Evolutionary conservation across 2,329 filamentous ascomycete genomes (phyloP).

Genomic region (Sporothrix dimorphospora): DNA sequence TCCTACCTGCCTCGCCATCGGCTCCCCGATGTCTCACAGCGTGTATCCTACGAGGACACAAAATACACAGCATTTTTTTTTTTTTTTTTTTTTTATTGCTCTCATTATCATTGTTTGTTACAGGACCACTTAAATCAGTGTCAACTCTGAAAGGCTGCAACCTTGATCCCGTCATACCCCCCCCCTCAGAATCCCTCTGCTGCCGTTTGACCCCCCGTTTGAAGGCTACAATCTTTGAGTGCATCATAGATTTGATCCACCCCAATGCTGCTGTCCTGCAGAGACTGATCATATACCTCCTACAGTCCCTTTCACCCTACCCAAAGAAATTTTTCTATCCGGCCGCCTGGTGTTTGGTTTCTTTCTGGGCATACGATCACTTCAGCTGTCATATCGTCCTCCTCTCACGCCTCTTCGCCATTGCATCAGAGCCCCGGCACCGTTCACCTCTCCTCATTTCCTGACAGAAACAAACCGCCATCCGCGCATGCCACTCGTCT

Average conservation of each 20-base stretch:
- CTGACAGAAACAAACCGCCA: neutral
- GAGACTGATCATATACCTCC: constrained; percentile 30
- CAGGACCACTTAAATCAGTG: neutral
- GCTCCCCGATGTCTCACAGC: constrained; percentile 42
- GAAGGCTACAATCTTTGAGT: constrained; percentile 25
- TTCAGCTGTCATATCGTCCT: neutral
- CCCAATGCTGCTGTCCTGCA: constrained; percentile 5
- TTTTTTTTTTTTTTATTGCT: neutral
- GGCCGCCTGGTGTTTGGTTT: neutral
- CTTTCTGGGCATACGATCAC: neutral
- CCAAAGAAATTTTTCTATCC: neutral
- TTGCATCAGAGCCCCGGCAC: neutral
- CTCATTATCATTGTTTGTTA: neutral
- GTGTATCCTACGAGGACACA: constrained; percentile 38
- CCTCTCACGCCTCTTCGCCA: neutral
- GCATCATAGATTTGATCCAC: constrained; percentile 29
- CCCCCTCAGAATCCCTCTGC: neutral
- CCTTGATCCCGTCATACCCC: constrained; percentile 8
- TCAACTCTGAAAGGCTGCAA: neutral
- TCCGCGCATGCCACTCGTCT: neutral
- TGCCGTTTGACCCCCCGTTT: constrained; percentile 23
- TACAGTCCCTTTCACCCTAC: constrained; percentile 14
- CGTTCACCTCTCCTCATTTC: neutral
- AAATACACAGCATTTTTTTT: constrained; percentile 33
- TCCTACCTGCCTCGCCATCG: constrained; percentile 16